Base-by-base conservation (phyloP, 768 basidiomycete genomes). In the Tulasnella sp. region DNA sequence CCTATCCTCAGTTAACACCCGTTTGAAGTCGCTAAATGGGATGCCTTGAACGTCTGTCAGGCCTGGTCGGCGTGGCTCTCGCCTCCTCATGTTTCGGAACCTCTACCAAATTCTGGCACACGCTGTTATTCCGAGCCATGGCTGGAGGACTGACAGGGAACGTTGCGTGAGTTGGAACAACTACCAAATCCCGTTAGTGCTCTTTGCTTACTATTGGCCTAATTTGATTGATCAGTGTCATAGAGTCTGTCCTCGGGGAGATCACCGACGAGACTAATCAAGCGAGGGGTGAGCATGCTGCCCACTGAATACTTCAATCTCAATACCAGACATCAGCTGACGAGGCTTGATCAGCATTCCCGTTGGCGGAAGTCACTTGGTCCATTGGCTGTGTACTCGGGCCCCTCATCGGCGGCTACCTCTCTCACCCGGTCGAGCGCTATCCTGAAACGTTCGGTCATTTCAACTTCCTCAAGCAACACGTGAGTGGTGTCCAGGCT, bases 231-330 rank as follows among this genome's bases (percentile, higher is more conserved):
- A 10, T 10, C 25, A 75, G 68, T 19, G 72, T 41, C 25, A 52
- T 70, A 10, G 79, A 83, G 51, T 79, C 80, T 1, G 73, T 82
- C 4, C 72, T 86, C 0, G 78, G 80, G 11, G 84, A 85, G 69
- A 72, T 85, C 24, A 83, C 81, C 12, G 82, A 86, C 64, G 66
- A 77, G 15, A 78, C 78, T 5, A 84, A 86, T 61, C 80, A 83
- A 67, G 76, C 78, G 0, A 64, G 71, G 34, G 79, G 63, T 63
- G 21, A 12, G 21, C 30, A 29, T 49, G 4, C 29, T 49, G 8
- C 59, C 29, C 10, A 7, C 57, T 8, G 19, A 55, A 9, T 8
- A n/a, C n/a, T n/a, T n/a, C 46, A n/a, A 12, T 30, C 58, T n/a
- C 22, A 1, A 12, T n/a, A 25, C 50, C 49, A 11, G 9, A 8